A percentile compares a stretch with the other conserved stretches of the same genome.
Evolutionary conservation across 495 filamentous ascomycete species (phyloP).

Genomic region (Tetracladium setigerum): DNA sequence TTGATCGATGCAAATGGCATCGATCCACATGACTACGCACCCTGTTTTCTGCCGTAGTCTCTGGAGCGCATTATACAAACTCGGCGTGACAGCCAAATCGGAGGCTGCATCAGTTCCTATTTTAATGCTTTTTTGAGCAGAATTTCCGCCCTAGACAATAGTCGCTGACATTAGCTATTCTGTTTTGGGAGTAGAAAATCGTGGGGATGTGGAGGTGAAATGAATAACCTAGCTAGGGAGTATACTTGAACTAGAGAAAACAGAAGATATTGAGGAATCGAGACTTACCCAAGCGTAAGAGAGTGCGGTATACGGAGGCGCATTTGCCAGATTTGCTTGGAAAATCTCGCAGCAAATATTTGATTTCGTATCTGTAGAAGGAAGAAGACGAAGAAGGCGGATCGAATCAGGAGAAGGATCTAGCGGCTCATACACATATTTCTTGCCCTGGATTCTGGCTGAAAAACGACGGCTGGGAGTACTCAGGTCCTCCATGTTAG

Average conservation of each 20-base stretch:
- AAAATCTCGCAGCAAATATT: slow-evolving; percentile 1
- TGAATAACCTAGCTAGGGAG: too few species aligned
- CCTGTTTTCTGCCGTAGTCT: slow-evolving; percentile 1
- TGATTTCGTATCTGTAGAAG: neutral
- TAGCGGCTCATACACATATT: neutral
- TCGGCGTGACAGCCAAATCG: slow-evolving; percentile 3
- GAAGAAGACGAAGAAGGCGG: slow-evolving; percentile 4
- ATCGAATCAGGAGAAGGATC: neutral
- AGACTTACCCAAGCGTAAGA: slow-evolving; percentile 16
- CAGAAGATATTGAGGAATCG: neutral
- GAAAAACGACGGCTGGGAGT: too few species aligned
- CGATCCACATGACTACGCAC: slow-evolving; percentile 11
- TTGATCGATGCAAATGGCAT: slow-evolving; percentile 21
- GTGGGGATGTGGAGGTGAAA: too few species aligned
- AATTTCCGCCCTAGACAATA: neutral
- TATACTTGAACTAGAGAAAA: neutral
- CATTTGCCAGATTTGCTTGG: slow-evolving; percentile 7
- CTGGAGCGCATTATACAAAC: slow-evolving; percentile 9
- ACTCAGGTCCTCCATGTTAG: too few species aligned
- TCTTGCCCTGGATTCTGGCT: too few species aligned
- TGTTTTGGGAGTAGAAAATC: neutral
- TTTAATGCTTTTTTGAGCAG: too few species aligned
- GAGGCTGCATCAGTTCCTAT: neutral
- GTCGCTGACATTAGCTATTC: neutral
- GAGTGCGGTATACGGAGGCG: slow-evolving; percentile 16